Base-by-base conservation (phyloP, 352 stramenopile species). In the Globisporangium nodosum region DNA sequence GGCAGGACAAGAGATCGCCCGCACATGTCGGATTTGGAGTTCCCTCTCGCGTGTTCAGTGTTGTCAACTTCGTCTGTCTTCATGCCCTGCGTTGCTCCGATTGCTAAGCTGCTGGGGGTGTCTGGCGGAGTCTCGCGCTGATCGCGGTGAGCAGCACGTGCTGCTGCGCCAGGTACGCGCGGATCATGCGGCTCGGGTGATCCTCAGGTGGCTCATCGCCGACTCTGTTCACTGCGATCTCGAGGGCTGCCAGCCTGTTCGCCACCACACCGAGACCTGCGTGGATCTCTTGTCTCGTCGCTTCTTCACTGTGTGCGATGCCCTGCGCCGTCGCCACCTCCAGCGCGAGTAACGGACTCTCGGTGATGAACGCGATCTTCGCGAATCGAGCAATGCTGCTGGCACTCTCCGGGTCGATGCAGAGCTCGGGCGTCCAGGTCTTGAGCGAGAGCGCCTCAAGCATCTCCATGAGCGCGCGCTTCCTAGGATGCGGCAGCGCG, bases 401-500 rank as follows among this genome's bases (percentile, higher is more conserved):
- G 2, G 52, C 24, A 8, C 52, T 58, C 0, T 12, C 31, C 20
- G 60, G 51, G 0, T 56, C 54, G 24, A 85, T 61, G 39, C 74
- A 85, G 20, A 81, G 47, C 42, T 84, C 71, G 3, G 74, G 65
- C 2, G 60, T 75, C 69, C 63, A 73, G 2, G 70, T 78, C 21
- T 59, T 63, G 27, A 81, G 33, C 20, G 65, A 52, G 5, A 77
- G 51, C 5, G 20, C 45, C 20, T 60, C 61, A 30, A 75, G 48
- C 15, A 71, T 13, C n/a, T 53, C n/a, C 20, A 71, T 59, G 30
- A 76, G 59, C 13, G 18, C 30, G 5, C 56, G 57, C 18, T 60
- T 55, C 11, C 49, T 18, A 16, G 58, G 42, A 0, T 70, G 40
- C 8, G 50, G 45, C 37, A 75, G 27, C 8, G 35, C 54, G 5